Conservation (phyloP, 2,329 filamentous ascomycete genomes). For the Aureobasidium melanogenum region DNA sequence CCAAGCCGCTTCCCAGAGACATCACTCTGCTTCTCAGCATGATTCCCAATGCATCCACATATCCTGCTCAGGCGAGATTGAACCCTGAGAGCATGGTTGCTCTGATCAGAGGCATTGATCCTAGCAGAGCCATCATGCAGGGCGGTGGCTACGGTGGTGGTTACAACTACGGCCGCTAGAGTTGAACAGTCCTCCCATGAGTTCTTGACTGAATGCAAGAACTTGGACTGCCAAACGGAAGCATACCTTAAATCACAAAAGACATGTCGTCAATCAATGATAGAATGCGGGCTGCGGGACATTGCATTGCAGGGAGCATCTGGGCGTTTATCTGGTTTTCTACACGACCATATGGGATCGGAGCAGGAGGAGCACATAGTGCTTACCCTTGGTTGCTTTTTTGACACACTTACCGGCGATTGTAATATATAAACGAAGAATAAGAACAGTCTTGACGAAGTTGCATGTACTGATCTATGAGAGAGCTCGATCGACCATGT, state of each 20-base stretch:
- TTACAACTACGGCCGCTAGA: conserved; percentile 5
- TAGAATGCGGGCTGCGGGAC: not conserved
- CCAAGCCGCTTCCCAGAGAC: conserved; percentile 17
- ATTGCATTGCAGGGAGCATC: not conserved
- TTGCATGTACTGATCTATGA: not conserved
- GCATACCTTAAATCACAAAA: not conserved
- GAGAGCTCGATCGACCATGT: not conserved
- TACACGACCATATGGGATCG: not conserved
- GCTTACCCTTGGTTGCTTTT: not conserved
- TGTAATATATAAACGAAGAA: conserved; percentile 6
- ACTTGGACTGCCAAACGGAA: not conserved
- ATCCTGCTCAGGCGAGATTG: conserved; percentile 58
- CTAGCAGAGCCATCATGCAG: conserved; percentile 28
- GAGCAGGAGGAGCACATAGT: not conserved
- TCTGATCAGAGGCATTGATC: conserved; percentile 58
- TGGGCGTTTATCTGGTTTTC: not conserved
- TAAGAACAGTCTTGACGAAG: not conserved
- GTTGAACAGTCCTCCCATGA: not conserved
- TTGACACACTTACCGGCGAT: not conserved
- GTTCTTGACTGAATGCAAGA: not conserved
- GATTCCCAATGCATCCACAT: conserved; percentile 64
- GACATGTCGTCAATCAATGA: not conserved
- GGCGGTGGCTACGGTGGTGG: conserved; percentile 10
- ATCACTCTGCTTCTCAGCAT: conserved; percentile 51
- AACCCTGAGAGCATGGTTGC: conserved; percentile 62